These are phyloP conservation scores for Pyracantha coccinea DNA, from an alignment of 331 rosid species.

Conservation along the genomic window DNA sequence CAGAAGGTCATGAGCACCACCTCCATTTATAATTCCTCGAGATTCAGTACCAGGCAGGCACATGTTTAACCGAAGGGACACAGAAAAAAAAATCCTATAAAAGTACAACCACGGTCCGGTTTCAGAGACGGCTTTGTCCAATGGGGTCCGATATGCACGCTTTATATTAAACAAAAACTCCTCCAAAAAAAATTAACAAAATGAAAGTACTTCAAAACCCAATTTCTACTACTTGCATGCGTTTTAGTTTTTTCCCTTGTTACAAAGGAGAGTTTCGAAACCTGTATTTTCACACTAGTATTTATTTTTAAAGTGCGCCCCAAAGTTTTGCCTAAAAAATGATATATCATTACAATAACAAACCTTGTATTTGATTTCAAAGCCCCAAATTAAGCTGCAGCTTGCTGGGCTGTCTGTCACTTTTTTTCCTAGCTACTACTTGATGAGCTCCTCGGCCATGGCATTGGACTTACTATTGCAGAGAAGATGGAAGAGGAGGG, in stretches of 20 bases:
- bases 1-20: slow-evolving; percentile 24
- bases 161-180: neutral
- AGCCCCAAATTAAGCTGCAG: slow-evolving; percentile 4
- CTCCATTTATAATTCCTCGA: slow-evolving; percentile 65
- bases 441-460: slow-evolving; percentile 8
- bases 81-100: slow-evolving; percentile 11
- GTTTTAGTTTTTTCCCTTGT: too few relatives aligned
- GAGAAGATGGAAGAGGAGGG: neutral
- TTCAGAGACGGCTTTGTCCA: slow-evolving; percentile 20
- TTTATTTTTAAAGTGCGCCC: neutral
- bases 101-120: slow-evolving; percentile 24
- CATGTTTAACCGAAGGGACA: slow-evolving; percentile 34
- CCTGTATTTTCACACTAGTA: neutral
- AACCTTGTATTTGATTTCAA: slow-evolving; percentile 18
- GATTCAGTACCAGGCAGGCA: slow-evolving; percentile 61
- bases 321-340: neutral
- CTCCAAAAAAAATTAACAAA: neutral
- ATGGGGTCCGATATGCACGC: neutral
- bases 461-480: slow-evolving; percentile 8
- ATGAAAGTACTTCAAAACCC: neutral
- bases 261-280: too few relatives aligned
- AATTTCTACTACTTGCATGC: neutral
- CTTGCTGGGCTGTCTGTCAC: neutral
- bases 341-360: neutral
- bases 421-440: neutral